phyloP scores from a whole-genome alignment of 1,284 basidiomycete genomes.

The Coniferiporia sulphurascens region DNA sequence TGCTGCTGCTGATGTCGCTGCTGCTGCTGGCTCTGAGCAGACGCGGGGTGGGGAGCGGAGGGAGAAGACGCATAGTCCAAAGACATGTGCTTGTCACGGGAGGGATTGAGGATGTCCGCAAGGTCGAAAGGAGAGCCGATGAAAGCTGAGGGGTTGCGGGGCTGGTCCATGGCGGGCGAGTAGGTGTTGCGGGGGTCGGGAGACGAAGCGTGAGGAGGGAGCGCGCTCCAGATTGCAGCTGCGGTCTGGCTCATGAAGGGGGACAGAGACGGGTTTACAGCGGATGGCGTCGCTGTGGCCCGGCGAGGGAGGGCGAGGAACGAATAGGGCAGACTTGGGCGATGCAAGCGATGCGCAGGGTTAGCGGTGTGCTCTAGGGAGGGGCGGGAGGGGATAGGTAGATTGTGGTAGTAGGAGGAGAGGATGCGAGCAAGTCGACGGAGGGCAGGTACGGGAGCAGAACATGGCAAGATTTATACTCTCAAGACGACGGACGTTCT shows the following conservation, averaged over 20 bases:
- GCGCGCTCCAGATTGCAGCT: constrained; percentile 16
- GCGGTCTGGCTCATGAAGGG: constrained; percentile 17
- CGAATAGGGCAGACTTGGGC: not conserved
- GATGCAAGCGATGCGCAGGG: not conserved
- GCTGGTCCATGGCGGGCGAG: constrained; percentile 15
- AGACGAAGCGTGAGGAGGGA: not conserved
- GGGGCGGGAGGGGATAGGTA: not conserved
- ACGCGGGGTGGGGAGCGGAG: constrained; percentile 27
- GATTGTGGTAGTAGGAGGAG: not conserved
- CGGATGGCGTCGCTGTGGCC: not conserved
- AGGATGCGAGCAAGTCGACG: not conserved
- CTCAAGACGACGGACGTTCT: not conserved
- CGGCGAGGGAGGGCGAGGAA: not conserved
- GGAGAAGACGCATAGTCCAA: constrained; percentile 42
- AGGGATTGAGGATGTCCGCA: constrained; percentile 44
- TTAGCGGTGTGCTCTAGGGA: not conserved
- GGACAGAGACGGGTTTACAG: constrained; percentile 2
- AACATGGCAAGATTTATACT: constrained; percentile 3
- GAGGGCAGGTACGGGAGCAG: not conserved
- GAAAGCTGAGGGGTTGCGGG: constrained; percentile 27
- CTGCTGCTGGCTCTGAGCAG: constrained; percentile 36
- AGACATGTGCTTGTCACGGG: constrained; percentile 42
- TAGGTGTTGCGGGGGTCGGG: constrained; percentile 11
- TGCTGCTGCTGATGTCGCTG: no score
- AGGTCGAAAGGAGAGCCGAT: constrained; percentile 28